Base-by-base conservation (phyloP, 169 alveolate genomes). In the Haemoproteus tartakovskyi region DNA sequence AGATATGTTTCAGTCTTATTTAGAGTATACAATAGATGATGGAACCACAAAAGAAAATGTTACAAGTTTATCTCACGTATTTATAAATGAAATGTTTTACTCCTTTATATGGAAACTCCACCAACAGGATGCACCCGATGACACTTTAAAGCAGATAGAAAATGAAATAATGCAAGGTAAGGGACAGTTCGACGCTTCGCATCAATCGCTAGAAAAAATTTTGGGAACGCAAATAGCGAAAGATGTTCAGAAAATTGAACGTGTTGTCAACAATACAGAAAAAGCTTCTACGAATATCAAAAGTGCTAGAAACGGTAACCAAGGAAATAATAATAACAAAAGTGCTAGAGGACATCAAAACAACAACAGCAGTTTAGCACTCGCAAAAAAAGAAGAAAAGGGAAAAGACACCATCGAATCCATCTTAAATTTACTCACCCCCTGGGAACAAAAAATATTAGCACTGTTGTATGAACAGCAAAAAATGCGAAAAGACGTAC, bases 401-500 rank as follows among this genome's bases (percentile, higher is more conserved):
- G 67, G 38, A 33, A 74, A 78, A 26, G 61, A 79, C 41, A 80
- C 84, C 0, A 62, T 83, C 1, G 90, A 87, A 22, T 78, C 89
- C 12, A 78, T 87, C 52, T 54, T 87, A 63, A 61, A 56, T 24
- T 37, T 87, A 62, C 85, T 87, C 9, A 70, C 88, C 0, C 92
- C 92, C 4, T 87, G 92, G 92, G 92, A 87, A 52, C 90, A 84
- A 62, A 81, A 87, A 62, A 85, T 87, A 78, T 78, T 87, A 51
- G 92, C 92, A 2, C 78, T 87, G 14, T 63, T 87, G 45, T 87
- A 87, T 56, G 92, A 87, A 62, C 92, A 87, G 64, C 90, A 87
- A 59, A 88, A 87, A 60, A 79, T 87, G 90, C 62, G 90, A 54
- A 62, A 67, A 36, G 62, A 78, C n/a, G 86, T 87, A 14, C 89